phyloP scores from a whole-genome alignment of 1,139 yeast genomes.

The Keqinozyma sinolaborantium region DNA sequence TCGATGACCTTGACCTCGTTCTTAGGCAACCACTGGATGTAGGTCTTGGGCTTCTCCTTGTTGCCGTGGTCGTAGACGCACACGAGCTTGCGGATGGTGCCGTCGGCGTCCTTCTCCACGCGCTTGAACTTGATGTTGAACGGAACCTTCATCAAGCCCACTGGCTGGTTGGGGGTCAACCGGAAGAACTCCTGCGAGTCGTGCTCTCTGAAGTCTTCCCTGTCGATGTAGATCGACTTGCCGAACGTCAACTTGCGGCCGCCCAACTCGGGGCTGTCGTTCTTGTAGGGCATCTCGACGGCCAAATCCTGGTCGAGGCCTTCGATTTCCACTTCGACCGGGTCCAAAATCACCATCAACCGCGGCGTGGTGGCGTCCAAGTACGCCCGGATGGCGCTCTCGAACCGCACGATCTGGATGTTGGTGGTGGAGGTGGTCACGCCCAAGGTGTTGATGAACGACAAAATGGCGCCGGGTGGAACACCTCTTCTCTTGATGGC shows the following conservation, averaged over 20 bases:
- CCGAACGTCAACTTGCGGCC: conserved; percentile 75
- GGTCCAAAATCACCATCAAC: conserved; percentile 88
- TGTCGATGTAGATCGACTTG: conserved; percentile 76
- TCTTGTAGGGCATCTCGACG: conserved; percentile 81
- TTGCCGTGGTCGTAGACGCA: conserved; percentile 74
- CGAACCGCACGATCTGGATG: conserved; percentile 87
- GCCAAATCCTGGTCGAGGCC: conserved; percentile 75
- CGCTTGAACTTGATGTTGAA: conserved; percentile 72
- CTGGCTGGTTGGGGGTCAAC: conserved; percentile 90
- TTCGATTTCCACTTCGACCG: conserved; percentile 78
- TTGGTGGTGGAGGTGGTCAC: conserved; percentile 92
- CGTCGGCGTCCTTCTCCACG: conserved; percentile 59
- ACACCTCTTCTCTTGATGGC: conserved; percentile 96
- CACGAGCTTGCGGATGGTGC: conserved; percentile 65
- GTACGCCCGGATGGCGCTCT: conserved; percentile 80
- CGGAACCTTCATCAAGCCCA: conserved; percentile 94
- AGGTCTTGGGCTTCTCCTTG: conserved; percentile 82
- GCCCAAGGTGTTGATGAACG: conserved; percentile 92
- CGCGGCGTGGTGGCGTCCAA: conserved; percentile 93
- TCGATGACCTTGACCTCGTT: conserved; percentile 51
- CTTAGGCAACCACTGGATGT: conserved; percentile 93
- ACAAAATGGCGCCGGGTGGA: conserved; percentile 97
- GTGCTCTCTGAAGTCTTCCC: conserved; percentile 79
- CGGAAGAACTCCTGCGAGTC: conserved; percentile 65
- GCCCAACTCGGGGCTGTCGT: conserved; percentile 61